These are phyloP conservation scores for Hyphopichia khmerensis DNA, from an alignment of 1,139 yeast genomes.

Conservation along the genomic window DNA sequence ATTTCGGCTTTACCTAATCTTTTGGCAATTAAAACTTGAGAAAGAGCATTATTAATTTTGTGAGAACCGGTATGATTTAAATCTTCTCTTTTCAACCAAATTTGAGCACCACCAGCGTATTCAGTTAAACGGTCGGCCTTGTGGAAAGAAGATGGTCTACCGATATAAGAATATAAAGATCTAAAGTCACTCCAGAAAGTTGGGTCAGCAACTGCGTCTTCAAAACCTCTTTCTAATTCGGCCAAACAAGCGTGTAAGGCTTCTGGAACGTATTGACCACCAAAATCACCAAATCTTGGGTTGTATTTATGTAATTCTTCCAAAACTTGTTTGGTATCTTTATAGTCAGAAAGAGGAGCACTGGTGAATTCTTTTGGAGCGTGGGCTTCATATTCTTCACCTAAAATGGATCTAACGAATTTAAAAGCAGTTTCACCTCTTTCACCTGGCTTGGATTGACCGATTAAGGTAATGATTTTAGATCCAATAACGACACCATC, in stretches of 20 bases:
- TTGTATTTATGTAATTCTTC: slow-evolving; percentile 59
- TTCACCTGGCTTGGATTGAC: slow-evolving; percentile 59
- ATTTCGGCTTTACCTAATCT: slow-evolving; percentile 87
- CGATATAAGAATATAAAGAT: slow-evolving; percentile 80
- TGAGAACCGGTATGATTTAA: slow-evolving; percentile 98
- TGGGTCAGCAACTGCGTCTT: slow-evolving; percentile 84
- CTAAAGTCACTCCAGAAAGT: slow-evolving; percentile 90
- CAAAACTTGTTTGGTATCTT: slow-evolving; percentile 38
- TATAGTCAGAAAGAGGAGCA: slow-evolving; percentile 21
- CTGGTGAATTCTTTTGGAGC: slow-evolving; percentile 31
- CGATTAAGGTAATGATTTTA: slow-evolving; percentile 69
- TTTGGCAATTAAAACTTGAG: slow-evolving; percentile 89
- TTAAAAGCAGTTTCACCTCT: slow-evolving; percentile 61
- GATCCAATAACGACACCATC: slow-evolving; percentile 97
- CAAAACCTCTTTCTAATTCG: slow-evolving; percentile 86
- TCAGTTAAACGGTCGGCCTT: slow-evolving; percentile 87
- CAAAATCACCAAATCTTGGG: slow-evolving; percentile 88
- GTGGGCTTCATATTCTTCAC: slow-evolving; percentile 49
- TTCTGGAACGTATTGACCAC: slow-evolving; percentile 99
- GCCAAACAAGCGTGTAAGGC: slow-evolving; percentile 87
- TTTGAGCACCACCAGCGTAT: slow-evolving; percentile 92
- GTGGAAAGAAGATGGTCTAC: slow-evolving; percentile 93
- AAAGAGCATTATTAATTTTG: slow-evolving; percentile 93
- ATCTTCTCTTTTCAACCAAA: slow-evolving; percentile 98
- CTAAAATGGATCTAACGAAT: slow-evolving; percentile 69